Evolutionary conservation across 2,329 filamentous ascomycete genomes (phyloP).

Genomic region (Clonostachys byssicola): DNA sequence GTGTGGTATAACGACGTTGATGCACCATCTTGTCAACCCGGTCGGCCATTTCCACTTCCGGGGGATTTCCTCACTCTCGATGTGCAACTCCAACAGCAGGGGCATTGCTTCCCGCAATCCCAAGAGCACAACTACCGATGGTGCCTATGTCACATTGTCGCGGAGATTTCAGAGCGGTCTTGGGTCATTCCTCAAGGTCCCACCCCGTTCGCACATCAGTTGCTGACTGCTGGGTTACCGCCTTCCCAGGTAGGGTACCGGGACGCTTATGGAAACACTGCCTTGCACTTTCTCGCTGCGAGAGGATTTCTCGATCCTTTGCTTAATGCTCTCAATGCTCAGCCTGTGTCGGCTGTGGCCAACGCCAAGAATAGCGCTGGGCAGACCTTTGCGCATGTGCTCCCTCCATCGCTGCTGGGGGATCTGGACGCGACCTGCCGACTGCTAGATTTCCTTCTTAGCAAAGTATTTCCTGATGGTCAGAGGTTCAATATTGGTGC

Average conservation of each 20-base stretch:
- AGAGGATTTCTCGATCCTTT: conserved; percentile 18
- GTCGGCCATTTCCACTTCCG: conserved; percentile 29
- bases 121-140: conserved; percentile 14
- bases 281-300: conserved; percentile 40
- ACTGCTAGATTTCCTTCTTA: conserved; percentile 14
- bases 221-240: conserved; percentile 5
- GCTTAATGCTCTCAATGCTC: conserved; percentile 13
- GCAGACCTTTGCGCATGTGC: conserved; percentile 44
- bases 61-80: conserved; percentile 43
- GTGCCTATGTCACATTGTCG: conserved; percentile 19
- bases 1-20: conserved; percentile 21
- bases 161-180: conserved; percentile 13
- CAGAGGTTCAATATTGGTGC: conserved; percentile 22
- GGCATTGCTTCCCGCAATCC: conserved; percentile 10
- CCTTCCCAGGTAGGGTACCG: conserved; percentile 6
- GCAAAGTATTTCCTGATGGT: not conserved
- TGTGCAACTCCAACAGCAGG: conserved; percentile 5
- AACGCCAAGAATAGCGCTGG: conserved; percentile 32
- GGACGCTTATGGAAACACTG: conserved; percentile 43
- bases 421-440: conserved; percentile 12
- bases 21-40: conserved; percentile 11
- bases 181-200: conserved; percentile 22
- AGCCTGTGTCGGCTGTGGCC: conserved; percentile 10
- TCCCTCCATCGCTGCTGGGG: conserved; percentile 9
- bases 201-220: conserved; percentile 6